A percentile compares a stretch with the other conserved stretches of the same genome.
phyloP scores from a whole-genome alignment of 2,329 filamentous ascomycete species.

The Epichloe bromicola region DNA sequence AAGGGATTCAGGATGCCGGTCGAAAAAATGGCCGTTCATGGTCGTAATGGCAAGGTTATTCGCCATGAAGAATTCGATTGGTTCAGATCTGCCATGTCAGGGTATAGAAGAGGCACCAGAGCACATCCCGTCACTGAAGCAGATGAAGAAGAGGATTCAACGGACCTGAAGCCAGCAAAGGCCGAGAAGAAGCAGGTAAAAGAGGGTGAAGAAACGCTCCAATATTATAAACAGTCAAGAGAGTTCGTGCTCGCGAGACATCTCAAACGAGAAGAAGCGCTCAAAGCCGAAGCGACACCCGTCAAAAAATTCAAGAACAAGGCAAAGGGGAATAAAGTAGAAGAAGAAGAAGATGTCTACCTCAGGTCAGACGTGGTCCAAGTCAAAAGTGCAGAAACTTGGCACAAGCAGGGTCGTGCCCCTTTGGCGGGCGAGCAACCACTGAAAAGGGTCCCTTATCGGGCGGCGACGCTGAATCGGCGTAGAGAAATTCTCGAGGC shows the following conservation, averaged over 20 bases:
- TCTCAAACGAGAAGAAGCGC: conserved; percentile 80
- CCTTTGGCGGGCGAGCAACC: conserved; percentile 58
- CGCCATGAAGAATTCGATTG: conserved; percentile 72
- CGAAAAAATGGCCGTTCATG: conserved; percentile 71
- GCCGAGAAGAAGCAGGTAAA: conserved; percentile 60
- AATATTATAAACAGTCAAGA: conserved; percentile 75
- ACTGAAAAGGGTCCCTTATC: conserved; percentile 76
- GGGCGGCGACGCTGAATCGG: conserved; percentile 77
- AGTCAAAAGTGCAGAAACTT: conserved; percentile 88
- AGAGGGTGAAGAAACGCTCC: conserved; percentile 68
- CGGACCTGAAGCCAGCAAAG: conserved; percentile 60
- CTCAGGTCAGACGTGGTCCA: conserved; percentile 64
- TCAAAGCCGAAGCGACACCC: conserved; percentile 53
- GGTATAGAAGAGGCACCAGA: conserved; percentile 45
- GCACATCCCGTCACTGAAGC: conserved; percentile 48
- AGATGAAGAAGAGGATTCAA: conserved; percentile 68
- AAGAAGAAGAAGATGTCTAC: conserved; percentile 71
- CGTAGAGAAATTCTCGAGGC: conserved; percentile 82
- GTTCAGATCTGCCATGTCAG: conserved; percentile 70
- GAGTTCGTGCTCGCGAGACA: conserved; percentile 81
- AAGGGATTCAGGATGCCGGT: conserved; percentile 69
- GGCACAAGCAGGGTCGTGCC: conserved; percentile 90
- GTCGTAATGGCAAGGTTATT: conserved; percentile 63
- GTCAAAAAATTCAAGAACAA: conserved; percentile 64
- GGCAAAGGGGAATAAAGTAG: conserved; percentile 59